Conservation (phyloP, 2,329 filamentous ascomycete genomes). For the Penicillium italicum region DNA sequence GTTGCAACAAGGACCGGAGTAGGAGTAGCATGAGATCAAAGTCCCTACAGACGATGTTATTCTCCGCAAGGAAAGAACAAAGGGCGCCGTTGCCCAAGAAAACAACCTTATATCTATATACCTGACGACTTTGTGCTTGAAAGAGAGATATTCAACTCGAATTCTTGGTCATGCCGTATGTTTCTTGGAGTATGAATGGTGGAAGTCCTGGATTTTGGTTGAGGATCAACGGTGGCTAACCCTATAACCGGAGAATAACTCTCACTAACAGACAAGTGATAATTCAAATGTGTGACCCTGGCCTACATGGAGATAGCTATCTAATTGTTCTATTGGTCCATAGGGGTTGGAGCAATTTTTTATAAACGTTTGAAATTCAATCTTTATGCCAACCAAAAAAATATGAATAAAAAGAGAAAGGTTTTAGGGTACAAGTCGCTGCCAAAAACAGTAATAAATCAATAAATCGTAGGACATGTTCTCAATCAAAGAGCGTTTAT, state of each 20-base stretch:
- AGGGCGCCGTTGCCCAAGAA: neutral
- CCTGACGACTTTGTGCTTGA: neutral
- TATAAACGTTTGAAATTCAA: neutral
- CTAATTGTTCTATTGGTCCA: too few relatives aligned
- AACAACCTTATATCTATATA: neutral
- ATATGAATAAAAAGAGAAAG: neutral
- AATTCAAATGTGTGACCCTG: neutral
- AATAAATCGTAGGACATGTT: neutral
- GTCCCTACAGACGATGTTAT: neutral
- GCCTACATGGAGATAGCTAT: neutral
- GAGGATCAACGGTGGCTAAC: neutral
- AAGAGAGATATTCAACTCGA: neutral
- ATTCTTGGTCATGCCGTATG: too few relatives aligned
- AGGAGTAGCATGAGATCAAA: neutral
- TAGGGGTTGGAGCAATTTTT: neutral
- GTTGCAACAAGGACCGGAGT: too few relatives aligned
- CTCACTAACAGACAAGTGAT: too few relatives aligned
- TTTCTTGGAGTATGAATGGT: neutral
- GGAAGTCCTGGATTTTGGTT: too few relatives aligned
- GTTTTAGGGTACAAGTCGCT: neutral
- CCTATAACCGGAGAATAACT: neutral
- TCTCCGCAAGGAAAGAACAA: neutral
- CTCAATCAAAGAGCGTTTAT: neutral
- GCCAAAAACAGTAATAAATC: neutral
- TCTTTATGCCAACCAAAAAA: neutral